These are phyloP conservation scores for Euphorbia lathyris DNA, from an alignment of 345 rosid genomes.

Conservation along the genomic window DNA sequence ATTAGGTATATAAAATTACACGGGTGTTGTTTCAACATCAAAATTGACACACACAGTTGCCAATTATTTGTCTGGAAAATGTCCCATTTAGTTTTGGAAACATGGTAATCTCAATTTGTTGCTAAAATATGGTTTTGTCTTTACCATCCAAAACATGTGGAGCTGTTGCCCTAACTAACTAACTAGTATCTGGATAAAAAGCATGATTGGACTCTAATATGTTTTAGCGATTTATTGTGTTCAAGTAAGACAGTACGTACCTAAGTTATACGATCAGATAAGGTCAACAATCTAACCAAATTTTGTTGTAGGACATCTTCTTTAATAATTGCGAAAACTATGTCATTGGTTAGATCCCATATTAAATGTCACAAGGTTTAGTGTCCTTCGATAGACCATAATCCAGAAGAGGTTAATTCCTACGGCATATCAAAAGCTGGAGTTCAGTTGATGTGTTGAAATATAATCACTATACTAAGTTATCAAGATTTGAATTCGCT, in stretches of 20 bases:
- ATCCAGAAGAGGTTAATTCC: no score
- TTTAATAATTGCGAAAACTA: conserved; percentile 16
- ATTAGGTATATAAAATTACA: not conserved
- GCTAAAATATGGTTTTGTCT: not conserved
- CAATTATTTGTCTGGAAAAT: not conserved
- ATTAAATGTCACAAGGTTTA: no score
- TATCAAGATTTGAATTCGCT: no score
- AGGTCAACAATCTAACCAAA: not conserved
- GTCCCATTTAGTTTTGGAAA: no score
- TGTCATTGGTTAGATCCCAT: conserved; percentile 5
- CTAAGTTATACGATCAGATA: not conserved
- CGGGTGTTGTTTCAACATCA: not conserved
- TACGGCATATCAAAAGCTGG: no score
- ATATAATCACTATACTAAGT: no score
- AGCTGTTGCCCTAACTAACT: not conserved
- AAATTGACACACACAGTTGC: not conserved
- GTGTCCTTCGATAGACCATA: no score
- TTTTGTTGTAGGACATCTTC: conserved; percentile 7
- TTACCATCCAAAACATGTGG: not conserved
- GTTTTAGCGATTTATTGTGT: not conserved
- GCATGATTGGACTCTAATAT: not conserved
- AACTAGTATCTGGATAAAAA: not conserved
- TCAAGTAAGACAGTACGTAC: not conserved
- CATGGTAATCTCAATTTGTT: no score
- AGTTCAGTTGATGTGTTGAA: no score